Evolutionary conservation across 2,329 filamentous ascomycete genomes (phyloP).

Genomic region (Colletotrichum horii): DNA sequence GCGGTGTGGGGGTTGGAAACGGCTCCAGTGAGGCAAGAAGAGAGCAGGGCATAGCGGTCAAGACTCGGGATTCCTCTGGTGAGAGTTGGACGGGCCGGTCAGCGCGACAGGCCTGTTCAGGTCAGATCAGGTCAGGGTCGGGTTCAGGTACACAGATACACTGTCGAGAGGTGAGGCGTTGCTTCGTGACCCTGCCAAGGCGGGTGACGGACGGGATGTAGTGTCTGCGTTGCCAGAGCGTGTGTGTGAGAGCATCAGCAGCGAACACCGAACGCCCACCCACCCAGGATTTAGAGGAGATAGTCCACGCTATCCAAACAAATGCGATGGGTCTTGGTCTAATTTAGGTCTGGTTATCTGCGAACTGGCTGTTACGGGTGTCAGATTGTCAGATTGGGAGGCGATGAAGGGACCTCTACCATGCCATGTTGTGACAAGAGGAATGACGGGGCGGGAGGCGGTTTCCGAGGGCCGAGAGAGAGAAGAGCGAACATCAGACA

Average conservation of each 20-base stretch:
- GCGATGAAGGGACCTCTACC: not conserved
- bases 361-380: not conserved
- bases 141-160: not conserved
- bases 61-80: not conserved
- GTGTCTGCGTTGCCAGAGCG: conserved; percentile 10
- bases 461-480: not conserved
- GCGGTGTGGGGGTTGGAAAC: not conserved
- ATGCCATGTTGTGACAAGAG: not conserved
- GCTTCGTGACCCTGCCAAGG: conserved; percentile 20
- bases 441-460: not conserved
- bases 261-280: not conserved
- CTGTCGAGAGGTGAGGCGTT: not conserved
- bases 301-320: not conserved
- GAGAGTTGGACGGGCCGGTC: not conserved
- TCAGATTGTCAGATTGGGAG: not conserved
- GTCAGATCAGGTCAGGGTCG: not conserved
- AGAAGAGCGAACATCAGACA: conserved; percentile 5
- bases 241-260: not conserved
- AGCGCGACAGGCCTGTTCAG: not conserved
- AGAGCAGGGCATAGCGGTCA: not conserved
- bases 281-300: not conserved
- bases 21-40: not conserved
- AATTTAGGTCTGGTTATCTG: not conserved
- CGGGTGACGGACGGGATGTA: conserved; percentile 4
- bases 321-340: not conserved